Percentiles rank a stretch among this genome's conserved stretches.
These are phyloP conservation scores for Dactylis glomerata DNA, from an alignment of 176 grass and related monocot genomes.

Conservation along the genomic window DNA sequence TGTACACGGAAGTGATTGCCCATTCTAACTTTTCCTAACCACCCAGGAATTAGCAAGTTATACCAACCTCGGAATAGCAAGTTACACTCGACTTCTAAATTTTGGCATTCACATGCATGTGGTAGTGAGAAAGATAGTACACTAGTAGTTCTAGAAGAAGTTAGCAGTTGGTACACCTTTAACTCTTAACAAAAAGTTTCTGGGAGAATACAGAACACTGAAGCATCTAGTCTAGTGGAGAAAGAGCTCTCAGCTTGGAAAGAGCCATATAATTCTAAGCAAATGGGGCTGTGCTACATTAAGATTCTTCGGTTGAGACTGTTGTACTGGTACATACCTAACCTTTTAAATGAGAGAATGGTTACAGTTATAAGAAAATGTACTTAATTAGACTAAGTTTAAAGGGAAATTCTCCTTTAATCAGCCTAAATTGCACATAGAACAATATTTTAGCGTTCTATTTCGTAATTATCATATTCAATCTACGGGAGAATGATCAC, in stretches of 20 bases:
- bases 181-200: background rate
- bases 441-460: background rate
- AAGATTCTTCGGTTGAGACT: slow-evolving; percentile 21
- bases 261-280: background rate
- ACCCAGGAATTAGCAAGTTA: background rate
- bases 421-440: background rate
- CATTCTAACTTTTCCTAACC: background rate
- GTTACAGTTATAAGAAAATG: background rate
- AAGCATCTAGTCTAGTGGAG: background rate
- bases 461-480: background rate
- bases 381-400: background rate
- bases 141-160: background rate
- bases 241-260: background rate
- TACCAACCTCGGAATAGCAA: background rate
- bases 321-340: slow-evolving; percentile 23
- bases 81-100: background rate
- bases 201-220: background rate
- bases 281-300: background rate
- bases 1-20: background rate
- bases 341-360: slow-evolving; percentile 13
- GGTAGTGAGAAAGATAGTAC: background rate
- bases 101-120: background rate
- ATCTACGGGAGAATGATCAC: background rate
- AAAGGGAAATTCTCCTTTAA: background rate
- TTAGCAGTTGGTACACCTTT: background rate